Base-by-base conservation (phyloP, 176 grass and related monocot species). In the Oryza glaberrima region DNA sequence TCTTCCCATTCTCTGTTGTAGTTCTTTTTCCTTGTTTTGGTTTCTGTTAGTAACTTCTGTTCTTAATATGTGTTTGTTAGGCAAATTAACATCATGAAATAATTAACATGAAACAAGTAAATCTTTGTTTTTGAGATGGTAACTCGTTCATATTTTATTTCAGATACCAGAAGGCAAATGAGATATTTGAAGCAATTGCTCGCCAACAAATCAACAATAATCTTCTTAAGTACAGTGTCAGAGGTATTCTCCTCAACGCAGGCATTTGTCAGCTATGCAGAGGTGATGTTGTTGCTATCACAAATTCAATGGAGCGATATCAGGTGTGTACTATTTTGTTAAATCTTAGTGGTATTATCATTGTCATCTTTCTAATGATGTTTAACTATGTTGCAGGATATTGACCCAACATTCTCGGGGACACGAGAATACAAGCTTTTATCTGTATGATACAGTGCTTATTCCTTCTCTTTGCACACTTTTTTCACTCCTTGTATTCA, bases 161-260 rank as follows among this genome's bases (percentile, higher is more conserved):
- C 81, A 99, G 96, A 77, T 99, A 92, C 61, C 83, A 85, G 11
- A 99, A 99, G 81, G 96, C 96, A 36, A 96, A 89, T 69, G 93
- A 95, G 69, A 91, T 99, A 75, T 99, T 92, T 80, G 96, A 99
- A 87, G 86, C 77, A 23, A 96, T 99, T 76, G 96, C 96, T 41
- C 90, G 73, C 52, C 94, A 99, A 70, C 93, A 92, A 84, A 87
- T 96, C 64, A 99, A 92, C 78, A 99, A 91, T 75, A 99, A 82
- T 88, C 96, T 99, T 90, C 88, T 99, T 8, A 99, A 99, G 88
- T 99, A 99, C 65, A 85, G 96, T 86, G 96, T 92, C 7, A 96
- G 91, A 84, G 96, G 96, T 11, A 96, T 95, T 80, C 93, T 99
- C 54, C 96, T 99, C 75, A 99, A 99, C 80, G 93, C 96, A 76